Conservation (phyloP, 2,329 filamentous ascomycete genomes). For the Microdochium trichocladiopsis region DNA sequence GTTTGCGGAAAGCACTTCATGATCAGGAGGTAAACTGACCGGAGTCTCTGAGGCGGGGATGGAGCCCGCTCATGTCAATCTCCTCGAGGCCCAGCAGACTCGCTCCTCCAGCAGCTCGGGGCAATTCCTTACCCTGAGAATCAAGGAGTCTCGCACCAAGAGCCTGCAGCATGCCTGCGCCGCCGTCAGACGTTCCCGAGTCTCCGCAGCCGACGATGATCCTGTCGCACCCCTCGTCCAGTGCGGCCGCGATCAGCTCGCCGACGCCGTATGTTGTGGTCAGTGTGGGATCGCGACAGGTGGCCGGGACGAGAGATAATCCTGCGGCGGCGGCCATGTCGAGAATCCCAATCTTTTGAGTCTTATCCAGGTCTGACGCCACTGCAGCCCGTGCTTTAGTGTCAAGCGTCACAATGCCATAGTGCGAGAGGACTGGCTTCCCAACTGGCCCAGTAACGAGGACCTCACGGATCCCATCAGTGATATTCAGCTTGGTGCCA, state of each 20-base stretch:
- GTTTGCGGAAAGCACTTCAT: not conserved
- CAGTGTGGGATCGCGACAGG: constrained; percentile 33
- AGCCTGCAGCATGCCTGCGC: constrained; percentile 46
- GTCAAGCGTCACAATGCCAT: constrained; percentile 31
- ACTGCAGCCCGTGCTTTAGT: no score
- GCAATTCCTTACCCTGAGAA: constrained; percentile 24
- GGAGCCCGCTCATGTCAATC: constrained; percentile 30
- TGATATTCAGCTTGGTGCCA: constrained; percentile 9
- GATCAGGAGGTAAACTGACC: not conserved
- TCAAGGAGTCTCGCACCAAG: constrained; percentile 38
- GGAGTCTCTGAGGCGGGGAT: constrained; percentile 23
- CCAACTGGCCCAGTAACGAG: constrained; percentile 37
- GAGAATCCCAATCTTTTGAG: constrained; percentile 33
- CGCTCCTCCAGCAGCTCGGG: constrained; percentile 30
- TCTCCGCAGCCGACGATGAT: constrained; percentile 46
- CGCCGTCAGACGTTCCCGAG: constrained; percentile 46
- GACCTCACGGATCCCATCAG: constrained; percentile 27
- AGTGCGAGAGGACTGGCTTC: constrained; percentile 31
- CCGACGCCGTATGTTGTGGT: constrained; percentile 47
- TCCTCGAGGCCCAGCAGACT: constrained; percentile 25
- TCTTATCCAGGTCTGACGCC: no score
- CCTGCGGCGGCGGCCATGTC: constrained; percentile 48
- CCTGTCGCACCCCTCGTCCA: constrained; percentile 34
- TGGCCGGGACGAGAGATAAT: constrained; percentile 37
- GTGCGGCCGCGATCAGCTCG: constrained; percentile 35